Evolutionary conservation across 495 filamentous ascomycete species (phyloP).

Genomic region (Elasticomyces elasticus): DNA sequence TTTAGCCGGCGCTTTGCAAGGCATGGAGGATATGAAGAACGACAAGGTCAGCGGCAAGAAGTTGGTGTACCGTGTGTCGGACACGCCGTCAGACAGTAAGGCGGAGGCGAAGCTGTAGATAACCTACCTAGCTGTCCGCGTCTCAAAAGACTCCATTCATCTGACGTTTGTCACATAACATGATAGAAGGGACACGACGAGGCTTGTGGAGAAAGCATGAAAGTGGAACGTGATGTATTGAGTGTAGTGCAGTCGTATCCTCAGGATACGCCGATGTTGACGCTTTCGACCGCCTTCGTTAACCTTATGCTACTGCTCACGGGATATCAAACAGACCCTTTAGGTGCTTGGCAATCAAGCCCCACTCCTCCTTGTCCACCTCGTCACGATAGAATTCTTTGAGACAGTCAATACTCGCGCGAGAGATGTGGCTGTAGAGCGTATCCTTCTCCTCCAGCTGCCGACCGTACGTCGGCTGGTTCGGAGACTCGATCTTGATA

Average conservation of each 20-base stretch:
- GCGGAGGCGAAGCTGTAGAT: constrained; percentile 7
- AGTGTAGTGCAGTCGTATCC: too few relatives aligned
- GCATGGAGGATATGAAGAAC: constrained; percentile 41
- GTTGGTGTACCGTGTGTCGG: constrained; percentile 38
- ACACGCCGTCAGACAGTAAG: constrained; percentile 10
- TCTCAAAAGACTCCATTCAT: too few relatives aligned
- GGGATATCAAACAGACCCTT: constrained; percentile 90
- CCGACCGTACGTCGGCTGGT: constrained; percentile 90
- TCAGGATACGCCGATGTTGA: too few relatives aligned
- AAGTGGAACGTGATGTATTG: too few relatives aligned
- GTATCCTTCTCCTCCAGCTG: constrained; percentile 90
- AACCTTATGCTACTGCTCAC: too few relatives aligned
- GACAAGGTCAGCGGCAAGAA: constrained; percentile 48
- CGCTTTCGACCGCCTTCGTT: too few relatives aligned
- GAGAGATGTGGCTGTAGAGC: constrained; percentile 78
- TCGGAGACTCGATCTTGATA: constrained; percentile 91
- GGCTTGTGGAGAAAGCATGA: too few relatives aligned
- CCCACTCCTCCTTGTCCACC: constrained; percentile 90
- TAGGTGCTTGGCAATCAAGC: constrained; percentile 70
- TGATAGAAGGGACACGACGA: too few relatives aligned
- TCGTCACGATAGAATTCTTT: constrained; percentile 93
- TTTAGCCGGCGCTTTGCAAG: constrained; percentile 42
- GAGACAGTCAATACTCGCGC: constrained; percentile 81
- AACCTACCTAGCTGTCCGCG: too few relatives aligned
- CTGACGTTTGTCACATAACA: too few relatives aligned